phyloP scores from a whole-genome alignment of 805 yeast species.

The Monosporozyma aquatica region DNA sequence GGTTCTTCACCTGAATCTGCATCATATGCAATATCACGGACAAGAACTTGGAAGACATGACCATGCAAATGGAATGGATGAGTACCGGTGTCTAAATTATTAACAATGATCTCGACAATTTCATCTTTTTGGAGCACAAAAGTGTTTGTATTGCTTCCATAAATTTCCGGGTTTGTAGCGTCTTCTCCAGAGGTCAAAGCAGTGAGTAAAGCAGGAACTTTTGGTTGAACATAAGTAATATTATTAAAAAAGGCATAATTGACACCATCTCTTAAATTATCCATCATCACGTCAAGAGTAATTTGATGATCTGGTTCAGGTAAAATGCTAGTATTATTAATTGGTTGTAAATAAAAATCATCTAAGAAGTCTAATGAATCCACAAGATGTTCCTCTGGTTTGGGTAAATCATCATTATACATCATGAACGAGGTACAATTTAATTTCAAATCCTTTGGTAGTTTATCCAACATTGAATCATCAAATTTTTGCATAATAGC shows the following conservation, averaged over 20 bases:
- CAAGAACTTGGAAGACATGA: conserved; percentile 67
- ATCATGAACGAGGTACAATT: conserved; percentile 70
- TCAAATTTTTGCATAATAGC: conserved; percentile 81
- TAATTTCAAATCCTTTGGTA: conserved; percentile 54
- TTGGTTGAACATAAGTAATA: conserved; percentile 66
- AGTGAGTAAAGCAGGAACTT: conserved; percentile 76
- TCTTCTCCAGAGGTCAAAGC: conserved; percentile 63
- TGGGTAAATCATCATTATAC: conserved; percentile 40
- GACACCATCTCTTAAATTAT: conserved; percentile 74
- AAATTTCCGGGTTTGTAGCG: conserved; percentile 44
- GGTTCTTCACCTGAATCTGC: conserved; percentile 46
- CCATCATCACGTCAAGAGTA: conserved; percentile 71
- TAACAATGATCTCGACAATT: conserved; percentile 70
- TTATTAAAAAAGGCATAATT: conserved; percentile 97
- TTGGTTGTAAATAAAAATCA: conserved; percentile 69
- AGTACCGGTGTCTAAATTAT: conserved; percentile 81
- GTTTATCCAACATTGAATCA: conserved; percentile 67
- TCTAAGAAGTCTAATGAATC: conserved; percentile 53
- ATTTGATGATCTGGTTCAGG: conserved; percentile 64
- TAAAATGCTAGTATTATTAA: conserved; percentile 41
- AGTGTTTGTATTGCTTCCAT: conserved; percentile 75
- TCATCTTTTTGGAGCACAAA: conserved; percentile 48
- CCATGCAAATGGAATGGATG: conserved; percentile 99
- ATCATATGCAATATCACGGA: conserved; percentile 54
- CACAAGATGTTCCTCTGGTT: conserved; percentile 34